These are phyloP conservation scores for Verticillium dahliae DNA, from an alignment of 2,329 filamentous ascomycete species.

Conservation along the genomic window DNA sequence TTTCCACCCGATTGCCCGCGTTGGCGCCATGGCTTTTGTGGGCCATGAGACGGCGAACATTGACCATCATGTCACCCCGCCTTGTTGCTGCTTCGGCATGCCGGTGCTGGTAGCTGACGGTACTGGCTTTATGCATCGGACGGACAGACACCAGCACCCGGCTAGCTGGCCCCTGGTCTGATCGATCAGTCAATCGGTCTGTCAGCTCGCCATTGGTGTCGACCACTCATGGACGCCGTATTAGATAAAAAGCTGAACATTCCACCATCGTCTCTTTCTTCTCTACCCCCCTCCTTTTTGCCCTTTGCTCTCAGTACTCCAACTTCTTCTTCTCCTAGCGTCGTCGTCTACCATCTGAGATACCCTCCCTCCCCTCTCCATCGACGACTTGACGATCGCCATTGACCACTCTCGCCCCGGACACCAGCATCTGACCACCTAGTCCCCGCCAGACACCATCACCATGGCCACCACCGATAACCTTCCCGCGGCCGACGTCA, in stretches of 20 bases:
- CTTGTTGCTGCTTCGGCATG: neutral
- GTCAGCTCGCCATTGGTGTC: neutral
- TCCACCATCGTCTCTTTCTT: neutral
- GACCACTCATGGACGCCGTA: neutral
- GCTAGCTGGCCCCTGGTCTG: neutral
- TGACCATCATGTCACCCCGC: neutral
- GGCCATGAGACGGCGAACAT: neutral
- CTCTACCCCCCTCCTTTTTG: neutral
- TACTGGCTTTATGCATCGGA: neutral
- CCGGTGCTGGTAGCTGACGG: neutral
- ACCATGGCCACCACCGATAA: constrained; percentile 59
- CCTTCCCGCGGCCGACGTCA: constrained; percentile 55
- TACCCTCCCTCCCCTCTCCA: neutral
- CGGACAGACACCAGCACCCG: neutral
- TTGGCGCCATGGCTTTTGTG: neutral
- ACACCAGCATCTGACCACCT: neutral
- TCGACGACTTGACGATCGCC: neutral
- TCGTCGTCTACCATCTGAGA: neutral
- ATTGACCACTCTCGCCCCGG: neutral
- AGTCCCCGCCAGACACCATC: constrained; percentile 6
- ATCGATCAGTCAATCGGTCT: neutral
- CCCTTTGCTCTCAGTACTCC: neutral
- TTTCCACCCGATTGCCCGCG: neutral
- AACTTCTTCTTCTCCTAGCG: neutral
- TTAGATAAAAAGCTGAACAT: neutral